These are phyloP conservation scores for Pyrus communis DNA, from an alignment of 306 rosid genomes.

Conservation along the genomic window DNA sequence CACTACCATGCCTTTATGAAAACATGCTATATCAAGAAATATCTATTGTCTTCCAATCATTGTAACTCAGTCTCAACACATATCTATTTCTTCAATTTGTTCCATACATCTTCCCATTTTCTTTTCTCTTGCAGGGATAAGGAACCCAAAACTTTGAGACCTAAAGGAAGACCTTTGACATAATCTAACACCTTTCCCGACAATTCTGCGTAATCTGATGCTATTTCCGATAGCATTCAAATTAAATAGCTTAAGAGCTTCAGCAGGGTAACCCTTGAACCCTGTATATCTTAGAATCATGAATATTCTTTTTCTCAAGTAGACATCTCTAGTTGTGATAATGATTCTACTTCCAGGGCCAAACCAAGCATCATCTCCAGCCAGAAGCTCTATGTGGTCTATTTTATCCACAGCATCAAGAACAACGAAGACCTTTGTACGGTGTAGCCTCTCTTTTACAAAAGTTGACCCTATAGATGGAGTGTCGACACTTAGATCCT, in stretches of 20 bases:
- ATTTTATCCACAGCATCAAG: slow-evolving; percentile 7
- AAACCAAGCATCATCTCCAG: not conserved
- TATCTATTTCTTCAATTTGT: not conserved
- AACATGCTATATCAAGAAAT: not conserved
- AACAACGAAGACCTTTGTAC: not conserved
- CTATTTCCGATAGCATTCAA: not conserved
- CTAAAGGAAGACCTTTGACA: not conserved
- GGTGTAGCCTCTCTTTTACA: not conserved
- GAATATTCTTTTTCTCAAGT: not conserved
- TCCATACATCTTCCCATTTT: not conserved
- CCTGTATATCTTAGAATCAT: not conserved
- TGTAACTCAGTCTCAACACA: not conserved
- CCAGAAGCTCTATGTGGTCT: not conserved
- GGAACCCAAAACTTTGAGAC: not conserved
- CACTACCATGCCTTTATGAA: fast-evolving
- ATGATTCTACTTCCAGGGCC: not conserved
- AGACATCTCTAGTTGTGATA: not conserved
- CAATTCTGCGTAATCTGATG: not conserved
- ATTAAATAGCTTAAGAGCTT: not conserved
- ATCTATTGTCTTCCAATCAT: not conserved
- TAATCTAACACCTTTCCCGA: not conserved
- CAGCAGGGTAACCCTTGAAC: not conserved
- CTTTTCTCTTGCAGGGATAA: not conserved
- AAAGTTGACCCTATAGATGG: not conserved
- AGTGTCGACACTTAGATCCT: not conserved